Evolutionary conservation across 2,329 filamentous ascomycete genomes (phyloP).

Genomic region (Fusarium sp.): DNA sequence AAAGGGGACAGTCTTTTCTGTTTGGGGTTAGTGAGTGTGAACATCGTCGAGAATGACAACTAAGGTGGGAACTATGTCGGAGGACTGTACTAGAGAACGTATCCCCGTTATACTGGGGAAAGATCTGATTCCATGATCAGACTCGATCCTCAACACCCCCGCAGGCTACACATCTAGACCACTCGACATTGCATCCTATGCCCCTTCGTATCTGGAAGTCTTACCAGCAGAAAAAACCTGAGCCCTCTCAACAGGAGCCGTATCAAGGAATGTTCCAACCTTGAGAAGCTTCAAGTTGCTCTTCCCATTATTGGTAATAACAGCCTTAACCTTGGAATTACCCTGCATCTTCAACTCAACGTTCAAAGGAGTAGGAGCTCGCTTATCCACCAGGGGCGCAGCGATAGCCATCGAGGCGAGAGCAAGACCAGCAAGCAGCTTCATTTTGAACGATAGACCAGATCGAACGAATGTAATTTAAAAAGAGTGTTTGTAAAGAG

Average conservation of each 20-base stretch:
- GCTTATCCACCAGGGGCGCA: conserved; percentile 44
- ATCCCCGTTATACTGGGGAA: neutral
- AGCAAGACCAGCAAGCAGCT: conserved; percentile 46
- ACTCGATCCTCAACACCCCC: neutral
- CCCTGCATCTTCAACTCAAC: conserved; percentile 61
- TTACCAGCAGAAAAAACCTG: conserved; percentile 61
- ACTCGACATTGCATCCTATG: neutral
- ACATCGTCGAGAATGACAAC: neutral
- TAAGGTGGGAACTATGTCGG: neutral
- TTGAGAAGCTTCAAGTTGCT: conserved; percentile 64
- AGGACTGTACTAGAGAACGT: no score
- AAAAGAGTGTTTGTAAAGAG: conserved; percentile 16
- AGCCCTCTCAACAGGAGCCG: conserved; percentile 65
- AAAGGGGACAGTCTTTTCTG: conserved; percentile 60
- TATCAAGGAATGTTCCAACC: conserved; percentile 66
- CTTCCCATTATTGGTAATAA: conserved; percentile 65
- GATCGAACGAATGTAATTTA: conserved; percentile 22
- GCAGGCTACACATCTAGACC: neutral
- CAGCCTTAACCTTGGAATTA: conserved; percentile 66
- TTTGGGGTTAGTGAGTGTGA: neutral
- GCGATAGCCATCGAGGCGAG: conserved; percentile 44
- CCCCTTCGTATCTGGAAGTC: neutral
- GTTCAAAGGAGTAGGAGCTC: conserved; percentile 56
- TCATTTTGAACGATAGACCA: conserved; percentile 42
- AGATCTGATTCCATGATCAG: neutral